Base-by-base conservation (phyloP, 352 stramenopile genomes). In the Phytopythium mirpurense region DNA sequence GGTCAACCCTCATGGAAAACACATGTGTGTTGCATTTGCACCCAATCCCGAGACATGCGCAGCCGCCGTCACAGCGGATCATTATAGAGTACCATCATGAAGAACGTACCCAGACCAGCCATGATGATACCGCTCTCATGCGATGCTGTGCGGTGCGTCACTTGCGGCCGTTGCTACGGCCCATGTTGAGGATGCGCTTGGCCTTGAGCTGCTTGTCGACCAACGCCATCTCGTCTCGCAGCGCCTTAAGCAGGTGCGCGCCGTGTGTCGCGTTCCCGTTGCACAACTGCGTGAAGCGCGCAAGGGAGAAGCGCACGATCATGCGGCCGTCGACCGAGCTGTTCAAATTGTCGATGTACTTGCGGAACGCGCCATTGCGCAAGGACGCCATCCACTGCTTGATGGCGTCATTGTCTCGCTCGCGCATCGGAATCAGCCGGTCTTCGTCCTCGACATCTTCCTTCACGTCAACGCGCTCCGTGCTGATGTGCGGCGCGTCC, bases 281-380 rank as follows among this genome's bases (percentile, higher is more conserved):
- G 52, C 81, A 91, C 32, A 92, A 66, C 35, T 89, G 74, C 15
- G 74, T 78, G 48, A 90, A 86, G 2, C 78, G 66, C 16, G 78
- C 63, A 31, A 79, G 48, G 15, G 71, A 83, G 37, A 92, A 86
- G 21, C 80, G 76, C 26, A 66, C 70, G 18, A 85, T 62, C 62
- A 86, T 75, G 29, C 77, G 67, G 9, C 78, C 78, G 48, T 88
- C 72, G 0, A 89, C 52, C 1, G 67, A 68, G 18, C 65, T 55
- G 32, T 57, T 67, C 29, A 86, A 52, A 48, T 87, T 87, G 21
- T 35, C 34, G 0, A 47, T 55, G 41, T 86, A 91, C 63, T 84
- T 83, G 9, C 63, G 48, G 37, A 84, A 86, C 36, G 50, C 56
- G 5, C 76, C 71, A 23, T 78, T 72, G 41, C 74, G 74, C 15